phyloP scores from a whole-genome alignment of 495 filamentous ascomycete species.

The Aspergillus diversus region DNA sequence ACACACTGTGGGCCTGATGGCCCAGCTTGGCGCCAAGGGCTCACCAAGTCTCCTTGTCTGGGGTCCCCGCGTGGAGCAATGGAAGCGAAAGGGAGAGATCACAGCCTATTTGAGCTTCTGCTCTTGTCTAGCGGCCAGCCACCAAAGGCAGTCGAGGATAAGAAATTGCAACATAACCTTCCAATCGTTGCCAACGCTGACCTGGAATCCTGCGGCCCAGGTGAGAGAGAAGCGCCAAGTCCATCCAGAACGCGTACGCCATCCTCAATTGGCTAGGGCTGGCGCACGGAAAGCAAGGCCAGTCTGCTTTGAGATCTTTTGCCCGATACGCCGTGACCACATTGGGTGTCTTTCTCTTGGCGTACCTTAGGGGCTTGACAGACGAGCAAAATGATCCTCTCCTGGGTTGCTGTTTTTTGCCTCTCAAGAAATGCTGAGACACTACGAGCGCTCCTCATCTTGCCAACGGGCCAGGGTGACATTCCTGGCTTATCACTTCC shows the following conservation, averaged over 20 bases:
- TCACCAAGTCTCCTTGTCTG: constrained; percentile 12
- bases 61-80: constrained; percentile 20
- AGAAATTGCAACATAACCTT: constrained; percentile 12
- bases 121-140: constrained; percentile 6
- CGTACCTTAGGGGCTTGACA: neutral
- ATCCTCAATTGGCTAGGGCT: neutral
- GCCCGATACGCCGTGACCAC: neutral
- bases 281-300: neutral
- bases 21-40: constrained; percentile 3
- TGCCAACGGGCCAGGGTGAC: neutral
- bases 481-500: constrained; percentile 19
- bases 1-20: neutral
- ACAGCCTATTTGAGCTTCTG: neutral
- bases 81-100: neutral
- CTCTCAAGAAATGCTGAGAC: neutral
- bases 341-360: neutral
- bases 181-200: neutral
- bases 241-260: neutral
- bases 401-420: neutral
- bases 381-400: neutral
- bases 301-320: constrained; percentile 8
- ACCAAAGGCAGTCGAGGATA: constrained; percentile 1
- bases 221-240: constrained; percentile 6
- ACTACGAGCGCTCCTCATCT: neutral
- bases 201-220: neutral